Evolutionary conservation across 2,329 filamentous ascomycete genomes (phyloP), one percentile per base, ranked within the genome.

Genomic region (Thielaviopsis punctulata): DNA sequence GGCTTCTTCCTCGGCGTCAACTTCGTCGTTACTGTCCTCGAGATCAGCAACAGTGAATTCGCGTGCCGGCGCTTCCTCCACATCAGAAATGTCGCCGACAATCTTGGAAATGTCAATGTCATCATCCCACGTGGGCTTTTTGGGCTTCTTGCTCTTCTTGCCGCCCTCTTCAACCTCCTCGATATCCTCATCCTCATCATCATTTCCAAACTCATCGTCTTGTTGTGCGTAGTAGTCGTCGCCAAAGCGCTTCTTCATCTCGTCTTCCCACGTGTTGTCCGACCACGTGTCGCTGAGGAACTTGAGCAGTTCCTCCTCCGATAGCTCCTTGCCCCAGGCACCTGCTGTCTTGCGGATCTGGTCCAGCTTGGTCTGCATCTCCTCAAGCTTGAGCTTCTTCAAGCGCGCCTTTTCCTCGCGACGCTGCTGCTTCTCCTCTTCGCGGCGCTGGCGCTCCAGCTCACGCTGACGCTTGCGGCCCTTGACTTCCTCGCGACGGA

Each of bases 71-170:
- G 72, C 68, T 21, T 46, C 63, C 54, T 73, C 68, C 6, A 77
- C 77, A 23, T 86, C 84, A 19, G 86, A 79, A 62, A 93, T 95
- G 56, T 94, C 86, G 1, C 87, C 88, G 24, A 95, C 70, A 49
- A 95, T 74, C 64, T 95, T 90, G 56, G 84, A 87, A 69, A 98
- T 96, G 63, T 96, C 89, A 60, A 98, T 95, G 63, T 98, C 92
- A 61, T 96, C 88, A 60, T 95, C 86, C 84, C 90, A 98, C 57
- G 80, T 85, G 9, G 86, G 87, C 68, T 94, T 94, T 73, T 86
- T 87, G 9, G 76, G 68, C 57, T 73, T 73, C 41, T 69, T 63
- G 57, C 60, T 65, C 57, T 61, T 75, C 48, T 68, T 72, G n/a
- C 63, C 69, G 7, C 66, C 72, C 2, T 64, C 68, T 6, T 73